Evolutionary conservation across 331 rosid genomes (phyloP).

Genomic region (Erythrophleum ivorense): DNA sequence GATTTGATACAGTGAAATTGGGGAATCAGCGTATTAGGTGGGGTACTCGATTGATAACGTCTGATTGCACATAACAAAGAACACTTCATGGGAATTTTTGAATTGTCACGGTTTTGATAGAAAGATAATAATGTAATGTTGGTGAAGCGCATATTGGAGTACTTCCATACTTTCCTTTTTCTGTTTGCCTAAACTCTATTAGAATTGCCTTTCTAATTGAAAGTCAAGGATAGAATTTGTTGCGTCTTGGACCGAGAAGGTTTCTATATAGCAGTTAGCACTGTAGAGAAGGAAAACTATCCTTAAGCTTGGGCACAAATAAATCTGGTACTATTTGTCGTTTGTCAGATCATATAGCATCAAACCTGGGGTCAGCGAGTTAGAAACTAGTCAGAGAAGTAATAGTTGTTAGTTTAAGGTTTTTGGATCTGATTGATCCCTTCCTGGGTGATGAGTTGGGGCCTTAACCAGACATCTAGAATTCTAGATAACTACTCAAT

Average conservation of each 20-base stretch:
- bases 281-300: slow-evolving; percentile 21
- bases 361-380: not conserved
- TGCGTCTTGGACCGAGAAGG: slow-evolving; percentile 9
- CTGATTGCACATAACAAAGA: slow-evolving; percentile 20
- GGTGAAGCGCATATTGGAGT: slow-evolving; percentile 14
- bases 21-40: slow-evolving; percentile 38
- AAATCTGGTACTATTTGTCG: slow-evolving; percentile 10
- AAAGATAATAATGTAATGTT: slow-evolving; percentile 25
- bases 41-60: not conserved
- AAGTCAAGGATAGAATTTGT: slow-evolving; percentile 22
- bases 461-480: not conserved
- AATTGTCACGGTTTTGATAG: slow-evolving; percentile 10
- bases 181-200: slow-evolving; percentile 13
- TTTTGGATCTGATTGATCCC: slow-evolving; percentile 13
- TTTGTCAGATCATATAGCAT: not conserved
- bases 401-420: not conserved
- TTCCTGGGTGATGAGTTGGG: slow-evolving; percentile 6
- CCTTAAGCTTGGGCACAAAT: slow-evolving; percentile 2
- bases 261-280: slow-evolving; percentile 15
- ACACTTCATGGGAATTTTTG: slow-evolving; percentile 9
- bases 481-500: not conserved
- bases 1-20: slow-evolving; percentile 32
- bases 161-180: not conserved
- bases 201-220: slow-evolving; percentile 26
- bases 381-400: slow-evolving; percentile 6